Evolutionary conservation across 441 rosid genomes (phyloP).

Genomic region (Corymbia citriodora): DNA sequence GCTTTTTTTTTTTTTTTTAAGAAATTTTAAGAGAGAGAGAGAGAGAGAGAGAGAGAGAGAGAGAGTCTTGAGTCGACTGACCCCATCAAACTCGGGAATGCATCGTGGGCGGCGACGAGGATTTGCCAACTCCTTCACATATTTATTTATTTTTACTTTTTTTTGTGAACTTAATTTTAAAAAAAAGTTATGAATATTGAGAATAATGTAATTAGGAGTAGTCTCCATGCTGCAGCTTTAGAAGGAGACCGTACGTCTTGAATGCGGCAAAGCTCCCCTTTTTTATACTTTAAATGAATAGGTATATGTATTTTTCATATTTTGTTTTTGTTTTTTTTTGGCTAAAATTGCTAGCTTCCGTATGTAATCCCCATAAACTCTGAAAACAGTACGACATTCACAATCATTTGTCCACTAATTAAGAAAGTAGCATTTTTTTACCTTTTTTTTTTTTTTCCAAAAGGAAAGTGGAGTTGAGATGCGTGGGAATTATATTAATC

Average conservation of each 20-base stretch:
- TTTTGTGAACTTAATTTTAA: neutral
- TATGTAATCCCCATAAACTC: neutral
- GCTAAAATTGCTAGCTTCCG: neutral
- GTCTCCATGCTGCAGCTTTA: neutral
- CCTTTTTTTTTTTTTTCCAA: neutral
- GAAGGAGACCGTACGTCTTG: neutral
- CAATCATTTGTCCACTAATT: neutral
- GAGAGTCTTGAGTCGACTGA: neutral
- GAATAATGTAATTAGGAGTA: neutral
- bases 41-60: neutral
- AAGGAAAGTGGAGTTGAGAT: neutral
- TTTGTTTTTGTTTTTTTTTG: neutral
- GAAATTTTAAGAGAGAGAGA: neutral
- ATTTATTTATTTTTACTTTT: neutral
- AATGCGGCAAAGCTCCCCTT: neutral
- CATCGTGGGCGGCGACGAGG: neutral
- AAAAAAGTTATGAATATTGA: neutral
- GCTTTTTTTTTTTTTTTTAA: neutral
- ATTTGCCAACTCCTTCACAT: neutral
- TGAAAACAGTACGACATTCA: neutral
- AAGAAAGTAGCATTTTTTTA: neutral
- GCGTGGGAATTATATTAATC: neutral
- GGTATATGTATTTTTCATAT: neutral
- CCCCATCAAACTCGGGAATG: neutral
- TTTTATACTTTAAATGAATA: neutral